Conservation (phyloP, 164 flowering plant genomes). For the Aristolochia fimbriata region DNA sequence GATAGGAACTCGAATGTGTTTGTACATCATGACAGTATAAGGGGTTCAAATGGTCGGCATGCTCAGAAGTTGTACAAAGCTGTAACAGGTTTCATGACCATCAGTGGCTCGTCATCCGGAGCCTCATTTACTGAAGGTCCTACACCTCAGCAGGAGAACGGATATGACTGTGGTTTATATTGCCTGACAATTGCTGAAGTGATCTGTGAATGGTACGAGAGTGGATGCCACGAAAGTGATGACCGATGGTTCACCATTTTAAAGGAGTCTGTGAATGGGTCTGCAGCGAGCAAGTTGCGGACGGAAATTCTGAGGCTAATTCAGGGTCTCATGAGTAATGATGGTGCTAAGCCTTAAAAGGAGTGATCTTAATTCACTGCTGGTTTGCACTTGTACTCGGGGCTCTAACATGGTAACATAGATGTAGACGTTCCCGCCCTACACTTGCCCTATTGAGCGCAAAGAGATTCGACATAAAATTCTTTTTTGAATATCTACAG, state of each 20-base stretch:
- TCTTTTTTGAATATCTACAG: too few relatives aligned
- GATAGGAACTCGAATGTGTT: constrained; percentile 35
- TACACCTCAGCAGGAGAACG: constrained; percentile 55
- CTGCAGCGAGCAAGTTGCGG: constrained; percentile 31
- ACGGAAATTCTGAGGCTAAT: constrained; percentile 35
- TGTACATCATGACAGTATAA: constrained; percentile 64
- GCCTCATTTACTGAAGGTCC: constrained; percentile 23
- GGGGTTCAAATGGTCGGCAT: constrained; percentile 26
- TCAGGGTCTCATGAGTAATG: constrained; percentile 12
- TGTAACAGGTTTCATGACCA: constrained; percentile 27
- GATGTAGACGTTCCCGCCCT: too few relatives aligned
- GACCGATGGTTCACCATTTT: constrained; percentile 35
- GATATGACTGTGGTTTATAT: constrained; percentile 72
- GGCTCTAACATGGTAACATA: too few relatives aligned
- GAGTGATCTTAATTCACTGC: too few relatives aligned
- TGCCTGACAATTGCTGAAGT: constrained; percentile 44
- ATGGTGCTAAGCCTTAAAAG: background rate
- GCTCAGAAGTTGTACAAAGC: constrained; percentile 38
- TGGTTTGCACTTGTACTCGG: too few relatives aligned
- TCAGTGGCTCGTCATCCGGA: constrained; percentile 11
- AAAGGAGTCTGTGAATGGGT: constrained; percentile 30
- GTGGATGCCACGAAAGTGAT: constrained; percentile 8
- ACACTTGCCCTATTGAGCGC: too few relatives aligned
- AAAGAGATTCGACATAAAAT: too few relatives aligned
- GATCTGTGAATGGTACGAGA: constrained; percentile 41